Base-by-base conservation (phyloP, 148 eudicot genomes). In the Chenopodium album region DNA sequence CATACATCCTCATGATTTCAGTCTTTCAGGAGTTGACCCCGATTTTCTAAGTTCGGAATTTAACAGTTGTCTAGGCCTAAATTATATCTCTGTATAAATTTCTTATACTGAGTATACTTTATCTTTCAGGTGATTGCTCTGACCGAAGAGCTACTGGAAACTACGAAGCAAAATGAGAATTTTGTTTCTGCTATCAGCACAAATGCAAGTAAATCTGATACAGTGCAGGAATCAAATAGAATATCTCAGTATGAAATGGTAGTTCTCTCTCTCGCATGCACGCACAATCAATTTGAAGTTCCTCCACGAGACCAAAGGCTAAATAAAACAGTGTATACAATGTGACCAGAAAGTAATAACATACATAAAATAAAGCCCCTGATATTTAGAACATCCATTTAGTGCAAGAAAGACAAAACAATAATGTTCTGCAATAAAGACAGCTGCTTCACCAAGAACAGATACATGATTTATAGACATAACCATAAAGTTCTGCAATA, bases 61-160 rank as follows among this genome's bases (percentile, higher is more conserved):
- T 77, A 73, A 82, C 77, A 68, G 74, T 74, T 76, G 81, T 86
- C 73, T 86, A 70, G 77, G 74, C 65, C 78, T 50, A 47, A 14
- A 44, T 80, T 1, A 52, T 28, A 22, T 86, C 17, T 66, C 44
- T 52, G 56, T 23, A 52, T 10, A 65, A 34, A 26, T 65, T 68
- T 85, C 76, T 84, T 76, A 73, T 29, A 59, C 76, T 69, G 54
- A 31, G 84, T 69, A 74, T 26, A 78, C 67, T 79, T n/a, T 84
- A 64, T 79, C 22, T 78, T 11, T 76, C 91, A 97, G 99, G 98
- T 97, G 82, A 97, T 97, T 84, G 89, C 88, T 72, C 83, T 97
- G 87, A 97, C 99, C 19, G 93, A 97, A 89, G 99, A 97, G 86
- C 87, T 97, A 79, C 88, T 97, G 86, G 92, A 82, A 78, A 92